Percentiles rank a stretch among this genome's conserved stretches.
phyloP scores from a whole-genome alignment of 2,329 filamentous ascomycete genomes.

The Coniochaeta ligniaria region DNA sequence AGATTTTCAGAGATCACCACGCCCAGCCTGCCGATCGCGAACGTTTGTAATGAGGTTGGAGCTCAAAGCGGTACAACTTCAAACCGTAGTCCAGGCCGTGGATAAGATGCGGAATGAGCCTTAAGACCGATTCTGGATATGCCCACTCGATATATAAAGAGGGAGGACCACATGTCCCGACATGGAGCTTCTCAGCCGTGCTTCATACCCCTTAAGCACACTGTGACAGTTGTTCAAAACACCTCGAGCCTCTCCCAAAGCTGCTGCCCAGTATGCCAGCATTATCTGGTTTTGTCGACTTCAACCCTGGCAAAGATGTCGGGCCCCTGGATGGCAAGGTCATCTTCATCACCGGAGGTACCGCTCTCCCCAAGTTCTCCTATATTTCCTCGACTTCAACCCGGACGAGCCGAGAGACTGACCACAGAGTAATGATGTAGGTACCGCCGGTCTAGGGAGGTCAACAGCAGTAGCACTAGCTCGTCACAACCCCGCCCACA shows the following conservation, averaged over 20 bases:
- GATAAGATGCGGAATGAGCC: neutral
- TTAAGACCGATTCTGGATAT: neutral
- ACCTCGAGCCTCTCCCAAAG: neutral
- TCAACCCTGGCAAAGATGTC: constrained; percentile 25
- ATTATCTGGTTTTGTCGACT: constrained; percentile 12
- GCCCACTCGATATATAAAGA: neutral
- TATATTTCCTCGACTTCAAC: neutral
- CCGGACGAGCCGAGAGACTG: neutral
- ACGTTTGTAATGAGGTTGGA: neutral
- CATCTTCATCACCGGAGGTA: constrained; percentile 34
- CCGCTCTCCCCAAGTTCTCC: neutral
- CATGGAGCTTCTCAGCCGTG: neutral
- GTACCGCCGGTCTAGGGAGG: constrained; percentile 33
- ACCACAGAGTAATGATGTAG: constrained; percentile 5
- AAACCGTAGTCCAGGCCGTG: neutral
- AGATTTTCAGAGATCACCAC: neutral
- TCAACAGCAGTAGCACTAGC: constrained; percentile 31
- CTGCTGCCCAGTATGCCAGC: constrained; percentile 5
- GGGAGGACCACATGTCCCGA: neutral
- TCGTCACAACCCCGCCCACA: constrained; percentile 36
- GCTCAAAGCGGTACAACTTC: neutral
- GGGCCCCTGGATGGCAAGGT: constrained; percentile 28
- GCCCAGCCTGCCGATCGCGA: neutral
- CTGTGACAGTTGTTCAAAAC: neutral
- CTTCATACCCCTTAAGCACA: neutral